Percentiles rank a stretch among this genome's conserved stretches.
phyloP scores from a whole-genome alignment of 208 protist genomes.

The Acanthamoeba lenticulata region DNA sequence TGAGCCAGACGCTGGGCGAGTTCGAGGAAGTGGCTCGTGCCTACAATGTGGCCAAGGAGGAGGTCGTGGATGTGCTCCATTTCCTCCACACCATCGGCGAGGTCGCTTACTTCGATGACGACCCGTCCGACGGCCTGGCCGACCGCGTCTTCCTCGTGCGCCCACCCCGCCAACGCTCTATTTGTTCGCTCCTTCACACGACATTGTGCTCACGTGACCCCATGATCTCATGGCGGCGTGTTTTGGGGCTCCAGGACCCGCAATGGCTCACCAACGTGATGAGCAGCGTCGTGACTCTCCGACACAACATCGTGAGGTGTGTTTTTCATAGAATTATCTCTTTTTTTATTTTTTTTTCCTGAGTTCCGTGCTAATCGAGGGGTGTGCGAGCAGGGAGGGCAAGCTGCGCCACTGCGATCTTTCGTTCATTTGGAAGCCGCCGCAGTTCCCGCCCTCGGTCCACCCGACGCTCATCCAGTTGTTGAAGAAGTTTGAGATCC shows the following conservation, averaged over 20 bases:
- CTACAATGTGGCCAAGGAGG: conserved; percentile 40
- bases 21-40: conserved; percentile 36
- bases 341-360: no score
- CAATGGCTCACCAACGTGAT: conserved; percentile 68
- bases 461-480: conserved; percentile 60
- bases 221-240: no score
- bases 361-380: background rate
- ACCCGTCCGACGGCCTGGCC: conserved; percentile 54
- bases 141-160: conserved; percentile 60
- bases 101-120: conserved; percentile 64
- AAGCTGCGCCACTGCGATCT: conserved; percentile 64
- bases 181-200: background rate
- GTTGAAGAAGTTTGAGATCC: conserved; percentile 68
- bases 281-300: conserved; percentile 64
- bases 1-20: background rate
- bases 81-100: conserved; percentile 68
- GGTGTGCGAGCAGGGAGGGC: conserved; percentile 55
- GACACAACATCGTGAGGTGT: conserved; percentile 45
- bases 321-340: no score
- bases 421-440: conserved; percentile 58
- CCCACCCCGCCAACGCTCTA: background rate
- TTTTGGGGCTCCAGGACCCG: conserved; percentile 10
- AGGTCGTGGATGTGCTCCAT: conserved; percentile 56
- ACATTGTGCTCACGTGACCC: background rate
- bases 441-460: conserved; percentile 46